Percentiles rank a stretch among this genome's conserved stretches.
Conservation (phyloP, 257 asterid species). For the Plantago elongata region DNA sequence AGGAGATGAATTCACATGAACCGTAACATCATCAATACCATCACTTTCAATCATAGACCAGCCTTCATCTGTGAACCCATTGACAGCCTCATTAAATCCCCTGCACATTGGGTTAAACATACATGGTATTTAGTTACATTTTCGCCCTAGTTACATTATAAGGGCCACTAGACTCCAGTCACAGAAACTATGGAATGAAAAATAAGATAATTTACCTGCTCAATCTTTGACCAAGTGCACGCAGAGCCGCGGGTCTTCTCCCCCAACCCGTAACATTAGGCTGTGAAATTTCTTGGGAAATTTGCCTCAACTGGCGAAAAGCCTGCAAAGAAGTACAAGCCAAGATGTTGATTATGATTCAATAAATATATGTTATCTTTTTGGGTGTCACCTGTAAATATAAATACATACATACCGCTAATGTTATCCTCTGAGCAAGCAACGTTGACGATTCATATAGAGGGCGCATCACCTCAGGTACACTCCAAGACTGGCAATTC, state of each 20-base stretch:
- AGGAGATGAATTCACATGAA: constrained; percentile 81
- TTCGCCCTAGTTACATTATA: not conserved
- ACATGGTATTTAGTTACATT: too few relatives aligned
- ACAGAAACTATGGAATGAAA: not conserved
- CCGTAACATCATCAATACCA: constrained; percentile 87
- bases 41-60: constrained; percentile 88
- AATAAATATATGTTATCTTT: not conserved
- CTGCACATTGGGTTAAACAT: constrained; percentile 32
- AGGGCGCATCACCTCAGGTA: constrained; percentile 93
- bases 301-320: constrained; percentile 85
- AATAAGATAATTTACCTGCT: constrained; percentile 49
- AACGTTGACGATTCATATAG: constrained; percentile 80
- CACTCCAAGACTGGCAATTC: constrained; percentile 84
- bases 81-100: constrained; percentile 98
- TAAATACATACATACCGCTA: constrained; percentile 51
- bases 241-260: constrained; percentile 89
- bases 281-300: constrained; percentile 83
- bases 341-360: not conserved
- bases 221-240: constrained; percentile 91
- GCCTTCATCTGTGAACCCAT: constrained; percentile 87
- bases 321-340: constrained; percentile 41
- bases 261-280: constrained; percentile 86
- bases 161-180: not conserved
- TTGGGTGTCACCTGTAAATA: not conserved
- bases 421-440: constrained; percentile 84